A percentile compares a stretch with the other conserved stretches of the same genome.
Evolutionary conservation across 805 yeast genomes (phyloP).

Genomic region (Zygosaccharomyces kombuchaensis): DNA sequence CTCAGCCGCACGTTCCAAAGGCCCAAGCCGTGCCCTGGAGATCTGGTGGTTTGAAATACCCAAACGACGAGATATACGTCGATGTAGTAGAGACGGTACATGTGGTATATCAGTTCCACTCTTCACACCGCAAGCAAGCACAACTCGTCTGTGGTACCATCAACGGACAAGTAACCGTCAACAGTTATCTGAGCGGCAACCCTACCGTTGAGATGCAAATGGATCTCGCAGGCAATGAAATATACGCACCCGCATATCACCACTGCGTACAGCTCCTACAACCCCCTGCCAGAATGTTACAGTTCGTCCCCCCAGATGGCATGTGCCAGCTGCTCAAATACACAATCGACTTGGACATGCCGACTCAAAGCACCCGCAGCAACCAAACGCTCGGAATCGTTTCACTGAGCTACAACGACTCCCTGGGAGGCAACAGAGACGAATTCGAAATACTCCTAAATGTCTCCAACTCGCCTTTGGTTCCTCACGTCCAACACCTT

Average conservation of each 20-base stretch:
- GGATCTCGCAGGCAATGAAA: constrained; percentile 41
- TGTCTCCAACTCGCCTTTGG: constrained; percentile 39
- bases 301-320: constrained; percentile 90
- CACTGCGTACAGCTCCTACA: constrained; percentile 53
- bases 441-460: constrained; percentile 38
- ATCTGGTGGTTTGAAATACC: constrained; percentile 58
- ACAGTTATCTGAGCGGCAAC: constrained; percentile 68
- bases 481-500: constrained; percentile 46
- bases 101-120: constrained; percentile 40
- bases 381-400: constrained; percentile 25
- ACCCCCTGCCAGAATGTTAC: constrained; percentile 29
- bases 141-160: constrained; percentile 37
- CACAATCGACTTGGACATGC: constrained; percentile 46
- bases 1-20: not conserved
- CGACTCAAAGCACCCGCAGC: constrained; percentile 1
- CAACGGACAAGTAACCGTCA: constrained; percentile 58
- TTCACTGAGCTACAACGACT: constrained; percentile 29
- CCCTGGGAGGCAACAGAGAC: constrained; percentile 36
- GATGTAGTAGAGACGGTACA: constrained; percentile 69
- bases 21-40: constrained; percentile 68
- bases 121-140: constrained; percentile 1
- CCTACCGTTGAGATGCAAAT: constrained; percentile 66
- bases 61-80: constrained; percentile 80
- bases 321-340: constrained; percentile 59
- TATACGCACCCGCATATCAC: constrained; percentile 66